phyloP scores from a whole-genome alignment of 352 stramenopile species.

The Phytophthora foliorum region DNA sequence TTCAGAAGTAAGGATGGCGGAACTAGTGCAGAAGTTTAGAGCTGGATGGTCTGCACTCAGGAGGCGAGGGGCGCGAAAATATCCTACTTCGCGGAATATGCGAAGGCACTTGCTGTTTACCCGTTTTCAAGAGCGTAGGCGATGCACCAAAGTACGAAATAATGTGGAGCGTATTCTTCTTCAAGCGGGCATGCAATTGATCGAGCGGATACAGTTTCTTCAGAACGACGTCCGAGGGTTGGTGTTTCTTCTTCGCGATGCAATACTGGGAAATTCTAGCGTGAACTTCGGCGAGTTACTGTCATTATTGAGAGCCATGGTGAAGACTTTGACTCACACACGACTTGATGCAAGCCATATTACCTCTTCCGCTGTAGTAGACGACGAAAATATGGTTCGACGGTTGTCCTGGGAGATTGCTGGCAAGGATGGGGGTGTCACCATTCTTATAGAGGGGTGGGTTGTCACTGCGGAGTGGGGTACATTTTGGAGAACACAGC shows the following conservation, averaged over 20 bases:
- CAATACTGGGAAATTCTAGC: constrained; percentile 20
- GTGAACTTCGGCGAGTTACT: constrained; percentile 21
- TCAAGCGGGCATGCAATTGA: constrained; percentile 37
- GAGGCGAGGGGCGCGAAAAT: constrained; percentile 13
- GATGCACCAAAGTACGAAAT: constrained; percentile 12
- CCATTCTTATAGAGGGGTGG: constrained; percentile 52
- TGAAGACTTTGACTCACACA: constrained; percentile 10
- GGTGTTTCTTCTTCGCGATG: constrained; percentile 43
- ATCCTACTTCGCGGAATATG: constrained; percentile 4
- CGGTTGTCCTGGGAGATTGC: constrained; percentile 38
- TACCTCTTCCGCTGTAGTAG: neutral
- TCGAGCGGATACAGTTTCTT: constrained; percentile 28
- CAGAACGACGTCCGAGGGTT: constrained; percentile 30
- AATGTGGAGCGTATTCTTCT: constrained; percentile 26
- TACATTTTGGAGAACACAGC: constrained; percentile 71
- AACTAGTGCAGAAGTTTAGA: constrained; percentile 4
- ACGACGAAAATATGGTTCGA: constrained; percentile 24
- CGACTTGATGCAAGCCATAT: neutral
- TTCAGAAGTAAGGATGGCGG: constrained; percentile 16
- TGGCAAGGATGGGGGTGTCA: constrained; percentile 32
- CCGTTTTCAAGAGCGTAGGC: constrained; percentile 10
- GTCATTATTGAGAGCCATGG: constrained; percentile 22
- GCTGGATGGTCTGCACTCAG: neutral
- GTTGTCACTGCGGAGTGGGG: constrained; percentile 72
- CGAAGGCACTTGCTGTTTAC: constrained; percentile 11